Base-by-base conservation (phyloP, 176 grass and related monocot species). In the Lolium rigidum region DNA sequence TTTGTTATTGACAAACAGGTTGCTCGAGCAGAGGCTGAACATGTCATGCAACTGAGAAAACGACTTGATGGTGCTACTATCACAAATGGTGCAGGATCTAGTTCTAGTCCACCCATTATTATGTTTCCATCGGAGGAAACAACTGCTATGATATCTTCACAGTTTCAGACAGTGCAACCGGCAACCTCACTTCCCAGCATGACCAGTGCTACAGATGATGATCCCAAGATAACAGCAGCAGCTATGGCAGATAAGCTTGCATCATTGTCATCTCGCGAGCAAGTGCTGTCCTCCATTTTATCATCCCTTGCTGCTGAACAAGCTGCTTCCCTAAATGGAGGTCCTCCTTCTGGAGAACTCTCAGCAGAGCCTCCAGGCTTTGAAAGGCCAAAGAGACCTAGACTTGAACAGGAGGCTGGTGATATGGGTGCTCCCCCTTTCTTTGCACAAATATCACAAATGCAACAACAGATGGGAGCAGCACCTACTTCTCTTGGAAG, bases 161-260 rank as follows among this genome's bases (percentile, higher is more conserved):
- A 81, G 74, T 67, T 86, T 81, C 88, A 86, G 75, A 77, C 81
- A 68, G 70, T 76, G 48, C 89, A 88, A 65, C 90, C 37, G 11
- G 77, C 77, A 66, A 90, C 85, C 61, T 88, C 89, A 59, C 20
- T 72, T 85, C 84, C 77, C 1, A 35, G 64, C 51, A 72, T 86
- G 44, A 80, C 78, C 50, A 88, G 48, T 85, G 82, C 70, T 4
- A 81, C 74, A 60, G 83, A 80, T 75, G 86, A 90, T 20, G 90
- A 99, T 56, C 78, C 91, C 66, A 99, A 94, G 79, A 96, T 86
- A 63, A 87, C 92, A n/a, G 97, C 97, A 31, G 97, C 97, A 88
- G 97, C 92, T 63, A 91, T 99, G 62, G 97, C 92, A 37, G 97
- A 93, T 65, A 99, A 94, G 83, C 87, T 99, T 73, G 89, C 90